Base-by-base conservation (phyloP, 192 early-diverging fungal species). In the Pilaira anomala region DNA sequence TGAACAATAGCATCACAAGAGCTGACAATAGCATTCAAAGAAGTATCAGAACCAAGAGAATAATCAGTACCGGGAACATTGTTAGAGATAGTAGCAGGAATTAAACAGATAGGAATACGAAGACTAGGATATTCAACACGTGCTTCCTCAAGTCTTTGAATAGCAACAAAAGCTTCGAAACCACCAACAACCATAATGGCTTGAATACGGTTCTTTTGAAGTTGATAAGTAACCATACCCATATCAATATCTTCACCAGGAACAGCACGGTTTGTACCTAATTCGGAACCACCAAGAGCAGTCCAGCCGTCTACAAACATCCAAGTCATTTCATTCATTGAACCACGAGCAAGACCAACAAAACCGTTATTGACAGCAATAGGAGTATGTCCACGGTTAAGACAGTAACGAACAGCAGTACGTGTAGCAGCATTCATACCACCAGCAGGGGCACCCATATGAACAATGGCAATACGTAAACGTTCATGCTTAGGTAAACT, bases 401-500 rank as follows among this genome's bases (percentile, higher is more conserved):
- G 78, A 39, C 89, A 89, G 33, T 90, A 83, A 18, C 93, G 87
- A 30, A 89, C 94, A 0, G 88, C 89, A 13, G 87, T 86, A 28
- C 95, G 86, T 2, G 94, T 96, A 2, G 96, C 96, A 33, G 95
- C 87, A 76, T 97, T 98, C 94, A 97, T 96, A 39, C 96, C 96
- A 48, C 93, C 94, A 13, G 96, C 96, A 18, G 96, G 96, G 18
- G 96, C 96, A 50, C 96, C 96, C 16, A 91, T 84, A 64, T 97
- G 94, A 40, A 96, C 76, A 63, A 98, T 95, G 55, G 86, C 96
- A 39, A 98, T 88, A 44, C 94, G 86, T 33, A 98, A 71, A 7
- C 81, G 72, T 67, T 85, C 66, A 65, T 78, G 56, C 56, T 65
- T 0, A 50, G 69, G 65, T 29, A 66, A 28, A 19, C 22, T 59